Evolutionary conservation across 78 protist genomes (phyloP), one percentile per base, ranked within the genome.

Genomic region (Dictyostelium capitatum): DNA sequence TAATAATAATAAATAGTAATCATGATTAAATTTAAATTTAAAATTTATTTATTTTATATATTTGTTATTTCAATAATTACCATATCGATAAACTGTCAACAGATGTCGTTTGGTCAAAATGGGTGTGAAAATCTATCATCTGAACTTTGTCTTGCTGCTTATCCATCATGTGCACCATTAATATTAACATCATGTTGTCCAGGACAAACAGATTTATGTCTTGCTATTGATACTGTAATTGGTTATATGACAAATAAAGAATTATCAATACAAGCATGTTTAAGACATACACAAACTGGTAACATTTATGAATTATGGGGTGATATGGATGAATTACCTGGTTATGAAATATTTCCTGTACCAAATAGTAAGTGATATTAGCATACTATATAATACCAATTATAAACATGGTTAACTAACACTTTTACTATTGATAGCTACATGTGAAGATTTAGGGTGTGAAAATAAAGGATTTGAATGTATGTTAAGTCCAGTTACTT

Each of bases 401-500:
- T 47, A 7, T 41, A 50, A 47, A 47, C 6, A 6, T 43, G 7
- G 3, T 37, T 28, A 37, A 37, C 43, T 37, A 37, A 37, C 2
- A 37, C n/a, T 37, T 3, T 37, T 37, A 37, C 43, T 3, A 3
- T 2, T 2, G 2, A 3, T 37, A 37, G 43, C 6, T 6, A 65
- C 79, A 12, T 83, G 90, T 54, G 80, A 67, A n/a, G 25, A 41
- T n/a, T 17, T 72, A 54, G 54, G 54, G n/a, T 83, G 90, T 53
- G 90, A 70, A 46, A 30, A 28, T 30, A 48, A 62, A 14, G 80
- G 80, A 19, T 70, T 83, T 43, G 90, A 41, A 30, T 83, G 90
- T 70, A 46, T 37, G 11, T 51, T 20, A 3, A 11, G 12, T 19
- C 6, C 48, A 20, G 19, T 28, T 9, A 25, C 69, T 11, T 37